Percentiles rank a stretch among this genome's conserved stretches.
Evolutionary conservation across 1,284 basidiomycete species (phyloP).

Genomic region (Phellinidium pouzarii): DNA sequence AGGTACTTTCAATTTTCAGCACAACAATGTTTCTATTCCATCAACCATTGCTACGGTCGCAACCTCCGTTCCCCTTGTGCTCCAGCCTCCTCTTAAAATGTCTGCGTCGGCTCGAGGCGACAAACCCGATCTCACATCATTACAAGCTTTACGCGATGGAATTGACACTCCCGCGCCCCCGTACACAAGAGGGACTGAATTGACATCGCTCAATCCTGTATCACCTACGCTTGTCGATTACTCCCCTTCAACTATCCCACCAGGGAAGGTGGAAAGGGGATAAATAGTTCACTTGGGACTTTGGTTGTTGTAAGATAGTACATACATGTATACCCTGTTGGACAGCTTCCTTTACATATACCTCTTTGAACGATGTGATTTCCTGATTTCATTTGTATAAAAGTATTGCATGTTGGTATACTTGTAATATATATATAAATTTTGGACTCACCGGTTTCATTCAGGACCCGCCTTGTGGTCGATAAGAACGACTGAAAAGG

Average conservation of each 20-base stretch:
- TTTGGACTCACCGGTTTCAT: no score
- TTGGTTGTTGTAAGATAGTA: no score
- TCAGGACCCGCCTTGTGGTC: no score
- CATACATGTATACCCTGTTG: no score
- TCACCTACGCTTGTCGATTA: constrained; percentile 13
- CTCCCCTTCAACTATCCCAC: neutral
- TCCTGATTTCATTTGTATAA: no score
- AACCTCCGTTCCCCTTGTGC: constrained; percentile 8
- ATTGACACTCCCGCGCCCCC: constrained; percentile 9
- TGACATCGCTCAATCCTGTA: neutral
- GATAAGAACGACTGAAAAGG: no score
- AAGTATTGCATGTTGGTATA: no score
- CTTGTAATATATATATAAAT: no score
- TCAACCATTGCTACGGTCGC: constrained; percentile 1
- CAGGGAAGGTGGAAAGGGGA: neutral
- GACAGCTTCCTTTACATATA: no score
- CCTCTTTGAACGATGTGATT: no score
- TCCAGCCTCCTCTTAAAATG: neutral
- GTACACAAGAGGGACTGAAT: constrained; percentile 1
- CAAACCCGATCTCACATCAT: neutral
- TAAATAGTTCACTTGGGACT: neutral
- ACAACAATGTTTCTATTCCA: constrained; percentile 3
- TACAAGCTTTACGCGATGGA: neutral
- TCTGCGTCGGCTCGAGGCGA: neutral
- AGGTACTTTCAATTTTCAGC: neutral